Base-by-base conservation (phyloP, 257 asterid species). In the Solanum dulcamara region DNA sequence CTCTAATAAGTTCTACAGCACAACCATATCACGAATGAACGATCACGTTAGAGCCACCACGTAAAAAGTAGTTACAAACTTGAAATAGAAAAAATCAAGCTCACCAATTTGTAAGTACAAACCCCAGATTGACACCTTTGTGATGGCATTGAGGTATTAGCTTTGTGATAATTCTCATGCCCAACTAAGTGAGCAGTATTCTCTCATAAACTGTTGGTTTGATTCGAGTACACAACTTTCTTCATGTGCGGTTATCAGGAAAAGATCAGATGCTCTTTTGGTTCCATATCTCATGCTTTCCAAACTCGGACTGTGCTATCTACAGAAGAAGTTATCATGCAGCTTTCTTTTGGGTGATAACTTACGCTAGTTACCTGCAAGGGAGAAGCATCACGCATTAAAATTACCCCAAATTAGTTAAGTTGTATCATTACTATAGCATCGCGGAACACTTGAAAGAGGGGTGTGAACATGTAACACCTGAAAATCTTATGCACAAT, bases 331-430 rank as follows among this genome's bases (percentile, higher is more conserved):
- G 94, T 93, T 77, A 96, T 72, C 98, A 96, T 96, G 88, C 98
- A 93, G 80, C 90, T 92, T 28, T 93, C 99, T 87, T 91, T 94
- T 0, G 98, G 98, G 91, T 96, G 99, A 90, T 93, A 96, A 88
- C 97, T 96, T 22, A 93, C 99, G 60, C 98, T 96, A 35, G 98
- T 94, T 81, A 96, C 99, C 99, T 96, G 92, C 84, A 51, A 75
- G 33, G 80, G 86, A 71, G 55, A 81, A 71, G 60, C 40, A 87
- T 46, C 28, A 28, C n/a, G 24, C 42, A 46, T 28, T 75, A 30
- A 28, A 28, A 77, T 44, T 46, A 44, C 60, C 1, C 82, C 82
- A 44, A 44, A 46, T 2, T 44, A 44, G 14, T 44, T 46, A 24
- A 14, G 60, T 28, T 4, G 24, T 75, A 44, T 77, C 10, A 42